Base-by-base conservation (phyloP, 768 basidiomycete genomes). In the Tricholoma sp. region DNA sequence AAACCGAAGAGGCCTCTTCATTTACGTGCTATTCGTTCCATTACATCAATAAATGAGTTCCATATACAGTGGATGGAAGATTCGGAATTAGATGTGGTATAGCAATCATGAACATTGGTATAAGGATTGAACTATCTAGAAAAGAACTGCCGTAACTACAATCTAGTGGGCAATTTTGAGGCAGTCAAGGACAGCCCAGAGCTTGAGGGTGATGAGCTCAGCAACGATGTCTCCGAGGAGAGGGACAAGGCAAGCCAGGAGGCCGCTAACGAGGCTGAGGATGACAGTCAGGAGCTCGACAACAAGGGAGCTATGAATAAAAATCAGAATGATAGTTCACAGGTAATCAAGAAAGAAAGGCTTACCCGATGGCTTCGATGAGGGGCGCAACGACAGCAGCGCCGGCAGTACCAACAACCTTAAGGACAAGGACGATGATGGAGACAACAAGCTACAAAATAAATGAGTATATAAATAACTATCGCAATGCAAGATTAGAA, bases 231-330 rank as follows among this genome's bases (percentile, higher is more conserved):
- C 42, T 28, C n/a, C 47, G 17, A 69, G 47, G 13, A 55, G 20
- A 28, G 58, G 60, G 2, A 59, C 17, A 18, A 72, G 52, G 12
- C 55, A 37, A 3, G 17, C 56, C 3, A 64, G 39, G 24, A 68
- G 57, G 12, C 54, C 61, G n/a, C 57, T 60, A 4, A 68, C 64
- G 7, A 66, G 36, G 9, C 12, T 11, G 31, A 66, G 50, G 31
- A 66, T 56, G 9, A 60, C 31, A 7, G 13, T 24, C 3, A 61
- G 39, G 44, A 65, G 56, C n/a, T 57, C 53, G 3, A 24, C 52
- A 15, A 59, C 29, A 11, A 59, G 47, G 18, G 31, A 39, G 24
- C 59, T 56, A 47, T 20, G 20, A 5, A 18, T 4, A 20, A 11
- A 18, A 42, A 1, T 24, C 1, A 24, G 24, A n/a, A 24, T 24